Evolutionary conservation across 1,139 yeast species (phyloP), one percentile per base, ranked within the genome.

Genomic region (Hemisphaericaspora lyxosophila): DNA sequence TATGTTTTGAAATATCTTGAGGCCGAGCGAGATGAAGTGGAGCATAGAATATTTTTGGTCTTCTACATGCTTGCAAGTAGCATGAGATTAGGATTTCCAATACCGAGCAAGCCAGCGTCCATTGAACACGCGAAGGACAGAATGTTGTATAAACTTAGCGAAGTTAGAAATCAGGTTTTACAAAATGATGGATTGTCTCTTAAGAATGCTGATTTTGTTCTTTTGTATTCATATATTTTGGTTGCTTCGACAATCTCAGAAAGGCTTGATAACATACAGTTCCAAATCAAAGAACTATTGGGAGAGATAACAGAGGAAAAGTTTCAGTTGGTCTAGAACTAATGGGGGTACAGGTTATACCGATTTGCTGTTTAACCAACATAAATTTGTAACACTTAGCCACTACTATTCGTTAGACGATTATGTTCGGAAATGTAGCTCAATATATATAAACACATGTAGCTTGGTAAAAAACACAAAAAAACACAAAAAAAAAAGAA

Each of bases 1-100:
- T 70, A 62, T 31, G 83, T 85, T 4, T 62, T 85, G 13, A 64
- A 71, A 34, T 74, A 71, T 46, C 76, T 87, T 7, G 67, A 67
- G 22, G 57, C 60, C 2, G 95, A 85, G 54, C 64, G 92, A 38
- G 69, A 62, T 17, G 94, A 86, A 52, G 65, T 86, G 22, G 85
- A 85, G 50, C 82, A 82, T 47, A 61, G 92, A 17, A 76, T 86
- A 1, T 85, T 86, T 47, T 65, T 85, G 44, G 78, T 82, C 6
- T 85, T 86, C 53, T 85, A 85, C 62, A 81, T 85, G 79, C 70
- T 85, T 9, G 83, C 95, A 3, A 80, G 92, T 24, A 85, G 95
- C 0, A 69, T 86, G 66, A 74, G 79, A 39, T 63, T 87, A 17
- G 89, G 89, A 3, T 78, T 85, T 44, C 95, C 95, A 1, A 57